Evolutionary conservation across 768 basidiomycete species (phyloP), one percentile per base, ranked within the genome.

Genomic region (Trametes gibbosa): DNA sequence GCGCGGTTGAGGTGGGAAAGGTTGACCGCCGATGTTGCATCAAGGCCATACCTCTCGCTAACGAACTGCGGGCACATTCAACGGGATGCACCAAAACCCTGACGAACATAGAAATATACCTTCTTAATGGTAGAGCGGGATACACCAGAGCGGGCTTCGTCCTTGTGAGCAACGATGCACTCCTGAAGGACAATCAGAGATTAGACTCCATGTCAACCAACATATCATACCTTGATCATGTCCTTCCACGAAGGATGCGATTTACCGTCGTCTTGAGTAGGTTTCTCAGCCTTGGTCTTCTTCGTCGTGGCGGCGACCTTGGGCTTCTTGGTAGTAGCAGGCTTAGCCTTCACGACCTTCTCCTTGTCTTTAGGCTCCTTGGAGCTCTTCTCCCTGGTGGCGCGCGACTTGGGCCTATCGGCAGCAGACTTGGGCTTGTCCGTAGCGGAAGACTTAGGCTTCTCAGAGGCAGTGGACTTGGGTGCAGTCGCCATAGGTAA

Each of bases 101-200:
- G 40, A 47, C 14, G n/a, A 27, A 42, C 12, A 37, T 49, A 47
- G 53, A 19, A 29, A 64, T 68, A 23, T 37, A 68, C 74, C 72
- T 75, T 75, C 84, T 95, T 95, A 74, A 95, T 87, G 7, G 79
- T 79, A 21, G 77, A 74, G 48, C 93, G 81, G 14, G 91, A 93
- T 39, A 92, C 92, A 59, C 91, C 92, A 54, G 75, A 65, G 47
- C 88, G 84, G 25, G 79, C 76, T 37, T 89, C 87, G 41, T 86
- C 85, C 64, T 82, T 83, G 70, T 86, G 76, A 34, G 74, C 77
- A 55, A 75, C 68, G 70, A 95, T 89, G 68, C 87, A 89, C 73
- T 91, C 90, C 90, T 92, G 61, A 24, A 49, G 29, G 25, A 47
- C 13, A 56, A 12, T 43, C 1, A 39, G 24, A 42, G 17, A 25